Evolutionary conservation across 2,329 filamentous ascomycete genomes (phyloP).

Genomic region (Chaetomiaceae sp.): DNA sequence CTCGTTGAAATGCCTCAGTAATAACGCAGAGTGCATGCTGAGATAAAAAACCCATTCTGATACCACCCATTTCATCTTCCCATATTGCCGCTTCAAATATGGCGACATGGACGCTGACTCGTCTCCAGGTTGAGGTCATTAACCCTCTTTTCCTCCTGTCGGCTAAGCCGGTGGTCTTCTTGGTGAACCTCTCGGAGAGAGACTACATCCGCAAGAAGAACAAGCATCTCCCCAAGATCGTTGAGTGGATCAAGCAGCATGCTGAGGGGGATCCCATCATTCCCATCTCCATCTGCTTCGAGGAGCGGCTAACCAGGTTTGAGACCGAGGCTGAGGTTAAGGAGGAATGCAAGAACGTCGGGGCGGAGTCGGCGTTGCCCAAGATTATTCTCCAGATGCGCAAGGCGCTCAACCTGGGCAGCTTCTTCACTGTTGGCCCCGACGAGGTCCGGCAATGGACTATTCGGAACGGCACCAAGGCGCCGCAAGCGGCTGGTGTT

Average conservation of each 20-base stretch:
- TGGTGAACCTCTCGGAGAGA: conserved; percentile 94
- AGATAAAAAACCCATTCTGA: conserved; percentile 79
- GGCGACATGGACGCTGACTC: conserved; percentile 29
- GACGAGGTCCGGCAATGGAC: conserved; percentile 99
- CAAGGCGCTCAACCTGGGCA: conserved; percentile 80
- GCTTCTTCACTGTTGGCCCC: conserved; percentile 94
- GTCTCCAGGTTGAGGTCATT: conserved; percentile 82
- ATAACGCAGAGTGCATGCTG: conserved; percentile 72
- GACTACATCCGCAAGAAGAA: conserved; percentile 99
- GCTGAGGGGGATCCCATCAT: conserved; percentile 85
- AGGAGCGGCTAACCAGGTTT: conserved; percentile 83
- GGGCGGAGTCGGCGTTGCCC: conserved; percentile 81
- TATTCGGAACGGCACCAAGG: conserved; percentile 90
- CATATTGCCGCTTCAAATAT: conserved; percentile 20
- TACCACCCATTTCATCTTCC: conserved; percentile 26
- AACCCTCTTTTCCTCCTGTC: conserved; percentile 93
- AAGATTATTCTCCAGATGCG: conserved; percentile 94
- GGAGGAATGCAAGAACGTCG: conserved; percentile 85
- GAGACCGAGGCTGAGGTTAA: conserved; percentile 69
- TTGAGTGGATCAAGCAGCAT: conserved; percentile 92
- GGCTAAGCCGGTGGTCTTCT: conserved; percentile 93
- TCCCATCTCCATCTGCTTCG: conserved; percentile 86
- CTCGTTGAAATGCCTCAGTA: conserved; percentile 90
- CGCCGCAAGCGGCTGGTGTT: conserved; percentile 94
- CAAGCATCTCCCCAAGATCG: conserved; percentile 92